Base-by-base conservation (phyloP, 2,329 filamentous ascomycete species). In the Aaosphaeria arxii region DNA sequence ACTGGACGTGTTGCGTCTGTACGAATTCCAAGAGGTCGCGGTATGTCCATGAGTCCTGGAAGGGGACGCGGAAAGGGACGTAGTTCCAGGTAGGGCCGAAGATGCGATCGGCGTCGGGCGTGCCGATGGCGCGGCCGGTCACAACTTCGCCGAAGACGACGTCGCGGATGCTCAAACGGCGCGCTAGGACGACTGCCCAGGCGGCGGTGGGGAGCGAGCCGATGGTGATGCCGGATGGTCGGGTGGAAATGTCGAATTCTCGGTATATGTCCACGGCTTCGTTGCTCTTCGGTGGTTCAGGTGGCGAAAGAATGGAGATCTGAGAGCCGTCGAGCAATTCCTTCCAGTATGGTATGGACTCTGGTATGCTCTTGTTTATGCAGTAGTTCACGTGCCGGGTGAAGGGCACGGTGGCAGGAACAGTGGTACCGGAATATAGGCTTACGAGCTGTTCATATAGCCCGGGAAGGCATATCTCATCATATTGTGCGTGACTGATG, bases 401-500 rank as follows among this genome's bases (percentile, higher is more conserved):
- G 58, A 77, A 80, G 0, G 76, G 74, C 4, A 71, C 41, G n/a
- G 64, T 50, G 50, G 57, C 48, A 0, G 61, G 46, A 5, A 71
- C 46, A 0, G 53, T 32, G 5, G 51, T 51, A 6, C 71, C 73
- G 39, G 73, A 61, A 43, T 79, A 84, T 5, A 85, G 71, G 0
- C 76, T 74, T 3, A 79, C 80, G 38, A 87, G 77, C 58, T 86
- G 82, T 13, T 74, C 75, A 48, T 87, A 77, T 17, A 87, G 76
- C n/a, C 77, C 71, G 0, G 83, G 80, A 6, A 87, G 74, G 54
- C 81, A 87, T 24, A 87, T 83, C 53, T 85, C 85, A 54, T 88
- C 85, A 59, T 87, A 87, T 55, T 87, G 84, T 0, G 84, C 81
- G 63, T 88, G 85, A 0, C 84, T 87, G 47, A 88, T 78, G 47